A percentile compares a stretch with the other conserved stretches of the same genome.
Conservation (phyloP, 1,284 basidiomycete species). For the Microbotryum violaceum region DNA sequence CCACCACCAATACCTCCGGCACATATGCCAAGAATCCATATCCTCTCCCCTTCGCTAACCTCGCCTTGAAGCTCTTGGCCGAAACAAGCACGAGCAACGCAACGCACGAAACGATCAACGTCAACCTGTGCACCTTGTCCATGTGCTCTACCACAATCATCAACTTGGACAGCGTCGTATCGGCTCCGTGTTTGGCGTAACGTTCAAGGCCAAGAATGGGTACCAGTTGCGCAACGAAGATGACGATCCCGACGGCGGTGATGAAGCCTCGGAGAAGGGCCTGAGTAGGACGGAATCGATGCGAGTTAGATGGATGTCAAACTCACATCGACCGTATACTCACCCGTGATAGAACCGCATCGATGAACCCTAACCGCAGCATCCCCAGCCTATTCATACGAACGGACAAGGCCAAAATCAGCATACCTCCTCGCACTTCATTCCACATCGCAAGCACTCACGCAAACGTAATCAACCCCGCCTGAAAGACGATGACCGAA, state of each 20-base stretch:
- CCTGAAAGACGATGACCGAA: conserved; percentile 76
- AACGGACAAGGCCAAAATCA: neutral
- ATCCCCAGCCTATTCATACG: conserved; percentile 54
- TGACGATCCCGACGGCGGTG: conserved; percentile 54
- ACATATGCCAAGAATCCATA: conserved; percentile 54
- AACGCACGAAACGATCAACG: conserved; percentile 63
- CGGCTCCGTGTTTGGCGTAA: conserved; percentile 16
- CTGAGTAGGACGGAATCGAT: conserved; percentile 47
- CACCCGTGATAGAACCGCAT: conserved; percentile 64
- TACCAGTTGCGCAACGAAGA: conserved; percentile 62
- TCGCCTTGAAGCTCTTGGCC: conserved; percentile 47
- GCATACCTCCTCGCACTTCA: too few relatives aligned
- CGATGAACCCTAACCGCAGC: conserved; percentile 83
- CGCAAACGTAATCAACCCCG: conserved; percentile 76
- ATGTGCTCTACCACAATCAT: conserved; percentile 64
- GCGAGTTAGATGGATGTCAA: neutral
- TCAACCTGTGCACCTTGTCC: conserved; percentile 55
- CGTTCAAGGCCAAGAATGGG: conserved; percentile 44
- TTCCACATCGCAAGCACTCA: neutral
- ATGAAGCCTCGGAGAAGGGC: conserved; percentile 79
- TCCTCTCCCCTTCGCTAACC: conserved; percentile 51
- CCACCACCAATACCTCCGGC: conserved; percentile 72
- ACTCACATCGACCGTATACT: neutral
- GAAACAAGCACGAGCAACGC: conserved; percentile 52
- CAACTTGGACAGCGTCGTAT: conserved; percentile 65